phyloP scores from a whole-genome alignment of 2,329 filamentous ascomycete genomes.

The Fusarium graminum region DNA sequence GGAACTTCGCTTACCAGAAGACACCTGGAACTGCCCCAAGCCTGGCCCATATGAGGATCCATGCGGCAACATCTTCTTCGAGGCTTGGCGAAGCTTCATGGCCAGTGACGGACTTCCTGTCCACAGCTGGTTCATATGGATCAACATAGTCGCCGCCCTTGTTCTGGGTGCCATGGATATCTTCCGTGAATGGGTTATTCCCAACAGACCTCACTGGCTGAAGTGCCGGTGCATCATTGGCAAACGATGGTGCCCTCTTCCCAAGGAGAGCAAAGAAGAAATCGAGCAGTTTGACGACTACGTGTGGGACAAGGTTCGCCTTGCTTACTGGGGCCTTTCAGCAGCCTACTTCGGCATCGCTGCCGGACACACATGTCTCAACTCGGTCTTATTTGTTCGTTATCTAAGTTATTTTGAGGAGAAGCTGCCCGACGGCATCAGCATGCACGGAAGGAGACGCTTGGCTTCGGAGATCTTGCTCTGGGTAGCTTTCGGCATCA shows the following conservation, averaged over 20 bases:
- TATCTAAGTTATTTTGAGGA: conserved; percentile 41
- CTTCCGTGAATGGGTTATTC: conserved; percentile 45
- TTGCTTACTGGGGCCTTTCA: conserved; percentile 44
- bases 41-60: conserved; percentile 33
- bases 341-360: conserved; percentile 38
- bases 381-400: conserved; percentile 36
- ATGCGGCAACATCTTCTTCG: conserved; percentile 48
- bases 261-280: conserved; percentile 46
- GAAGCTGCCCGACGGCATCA: conserved; percentile 44
- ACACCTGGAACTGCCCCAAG: conserved; percentile 41
- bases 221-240: conserved; percentile 46
- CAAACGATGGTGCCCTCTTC: conserved; percentile 46
- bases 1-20: conserved; percentile 40
- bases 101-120: conserved; percentile 33
- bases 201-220: conserved; percentile 47
- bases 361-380: conserved; percentile 36
- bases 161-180: conserved; percentile 28
- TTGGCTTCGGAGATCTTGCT: conserved; percentile 33
- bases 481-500: conserved; percentile 41
- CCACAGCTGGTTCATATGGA: conserved; percentile 34
- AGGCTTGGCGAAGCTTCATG: conserved; percentile 45
- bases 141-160: conserved; percentile 35
- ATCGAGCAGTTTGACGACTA: conserved; percentile 47
- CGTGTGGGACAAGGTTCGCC: conserved; percentile 47
- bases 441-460: conserved; percentile 40